Evolutionary conservation across 192 early-diverging fungal species (phyloP), one percentile per base, ranked within the genome.

Genomic region (Mortierella hygrophila): DNA sequence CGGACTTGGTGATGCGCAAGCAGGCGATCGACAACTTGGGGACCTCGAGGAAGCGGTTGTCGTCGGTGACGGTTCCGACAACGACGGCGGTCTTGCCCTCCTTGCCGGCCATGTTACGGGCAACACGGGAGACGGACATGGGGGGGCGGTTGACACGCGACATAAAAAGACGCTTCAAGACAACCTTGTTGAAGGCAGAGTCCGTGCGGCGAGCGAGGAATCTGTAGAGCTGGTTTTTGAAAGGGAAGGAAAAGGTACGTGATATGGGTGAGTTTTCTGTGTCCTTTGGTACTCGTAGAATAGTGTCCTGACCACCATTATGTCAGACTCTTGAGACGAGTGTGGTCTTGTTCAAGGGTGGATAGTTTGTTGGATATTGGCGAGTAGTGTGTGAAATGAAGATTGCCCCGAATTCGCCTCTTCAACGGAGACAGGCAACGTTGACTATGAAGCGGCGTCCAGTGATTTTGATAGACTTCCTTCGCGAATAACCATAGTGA

Each of bases 201-300:
- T 98, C 93, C 88, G 99, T 99, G 90, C 99, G 96, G 93, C 99
- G 97, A 74, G 98, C 98, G 75, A 99, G 94, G 96, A 98, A 99
- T 89, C 97, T 95, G 94, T 99, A 99, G 81, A 99, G 94, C 97
- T 93, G 85, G 63, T 71, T 76, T 23, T 55, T n/a, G 42, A 63
- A 32, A 72, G n/a, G 37, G 47, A 47, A 40, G 38, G 42, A 65
- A 63, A 54, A 6, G 32, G 9, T 32, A 6, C 23, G 9, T 32
- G 41, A 75, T 26, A 44, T 40, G 29, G 65, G 71, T 82, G 40
- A 76, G 68, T 76, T 54, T 60, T 9, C 46, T 76, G 81, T 32
- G 6, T 55, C 46, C 32, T n/a, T 76, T 13, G 10, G 41, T 32
- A 42, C 6, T 41, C 20, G 13, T 65, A 0, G 4, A 15, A 13